A percentile compares a stretch with the other conserved stretches of the same genome.
These are phyloP conservation scores for Teratosphaeriaceae sp. DNA, from an alignment of 2,329 filamentous ascomycete genomes.

Conservation along the genomic window DNA sequence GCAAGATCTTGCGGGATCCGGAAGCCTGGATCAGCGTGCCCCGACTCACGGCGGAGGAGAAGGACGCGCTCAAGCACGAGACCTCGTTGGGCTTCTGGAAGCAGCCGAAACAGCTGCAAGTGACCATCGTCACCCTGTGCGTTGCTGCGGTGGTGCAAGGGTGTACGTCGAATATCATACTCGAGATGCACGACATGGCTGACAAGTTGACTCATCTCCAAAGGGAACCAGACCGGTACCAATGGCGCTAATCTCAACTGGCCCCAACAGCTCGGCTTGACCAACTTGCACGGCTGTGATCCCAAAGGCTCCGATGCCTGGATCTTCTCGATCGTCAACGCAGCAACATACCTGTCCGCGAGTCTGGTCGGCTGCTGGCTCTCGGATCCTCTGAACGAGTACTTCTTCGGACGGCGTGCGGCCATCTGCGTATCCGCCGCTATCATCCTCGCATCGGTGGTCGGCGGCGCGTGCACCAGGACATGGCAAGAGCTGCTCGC, in stretches of 20 bases:
- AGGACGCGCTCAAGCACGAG: conserved; percentile 15
- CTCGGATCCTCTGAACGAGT: conserved; percentile 28
- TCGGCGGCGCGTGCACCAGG: conserved; percentile 23
- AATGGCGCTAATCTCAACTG: conserved; percentile 30
- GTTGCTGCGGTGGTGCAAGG: conserved; percentile 31
- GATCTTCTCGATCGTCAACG: conserved; percentile 27
- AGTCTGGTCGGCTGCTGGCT: conserved; percentile 25
- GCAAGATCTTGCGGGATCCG: conserved; percentile 20
- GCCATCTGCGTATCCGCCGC: conserved; percentile 25
- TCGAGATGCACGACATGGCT: neutral
- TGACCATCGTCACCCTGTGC: conserved; percentile 27
- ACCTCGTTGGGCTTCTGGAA: conserved; percentile 17
- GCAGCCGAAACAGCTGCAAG: conserved; percentile 26
- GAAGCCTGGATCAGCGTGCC: conserved; percentile 20
- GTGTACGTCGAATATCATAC: conserved; percentile 12
- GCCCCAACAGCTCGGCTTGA: conserved; percentile 24
- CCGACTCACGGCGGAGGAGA: conserved; percentile 18
- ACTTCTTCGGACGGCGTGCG: conserved; percentile 24
- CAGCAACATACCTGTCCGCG: conserved; percentile 27
- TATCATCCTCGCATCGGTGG: conserved; percentile 24
- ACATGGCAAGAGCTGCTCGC: conserved; percentile 25
- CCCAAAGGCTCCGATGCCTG: conserved; percentile 8
- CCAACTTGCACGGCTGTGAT: conserved; percentile 13
- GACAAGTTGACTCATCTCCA: neutral
- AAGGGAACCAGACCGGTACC: conserved; percentile 24